Base-by-base conservation (phyloP, 768 basidiomycete species). In the Leccinum arenicola region DNA sequence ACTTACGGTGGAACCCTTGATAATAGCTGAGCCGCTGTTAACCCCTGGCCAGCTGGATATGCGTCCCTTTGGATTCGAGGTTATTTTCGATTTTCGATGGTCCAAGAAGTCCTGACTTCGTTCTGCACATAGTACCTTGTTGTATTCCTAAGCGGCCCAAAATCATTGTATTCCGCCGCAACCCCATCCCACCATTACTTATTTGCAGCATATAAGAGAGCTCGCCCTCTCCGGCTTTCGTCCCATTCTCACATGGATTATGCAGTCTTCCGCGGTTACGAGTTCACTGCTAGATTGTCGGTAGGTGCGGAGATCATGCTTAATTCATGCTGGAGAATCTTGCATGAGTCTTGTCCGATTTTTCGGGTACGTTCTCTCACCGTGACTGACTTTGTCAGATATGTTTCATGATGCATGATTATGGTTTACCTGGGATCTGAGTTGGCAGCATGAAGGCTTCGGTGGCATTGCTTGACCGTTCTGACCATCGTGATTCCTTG, bases 41-140 rank as follows among this genome's bases (percentile, higher is more conserved):
- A 62, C 76, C 50, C 76, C 82, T 45, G 73, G 76, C 64, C 84
- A 89, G 68, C 86, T 89, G 65, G 91, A 93, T 69, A 71, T 94
- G 60, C 82, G 86, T 27, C 80, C 81, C 11, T 85, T 87, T 72
- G 91, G 91, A 9, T 75, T 94, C 48, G 84, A 83, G 47, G 74
- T 93, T 58, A 76, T 91, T 40, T 58, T 94, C 47, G 92, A 94
- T 69, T 84, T 93, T 69, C 78, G 86, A 51, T 91, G 89, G 90
- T 79, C 80, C 29, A 65, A 49, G 52, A 60, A 31, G 36, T 50
- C 64, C 17, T 72, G 62, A 66, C 48, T 23, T 45, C 29, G 19
- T 35, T 59, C 55, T 57, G 38, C 57, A 50, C 62, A 60, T 36
- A 56, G 49, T 56, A 63, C 52, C 17, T 14, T 58, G 58, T 55